A percentile compares a stretch with the other conserved stretches of the same genome.
phyloP scores from a whole-genome alignment of 441 rosid species.

The Brassica hybrid region DNA sequence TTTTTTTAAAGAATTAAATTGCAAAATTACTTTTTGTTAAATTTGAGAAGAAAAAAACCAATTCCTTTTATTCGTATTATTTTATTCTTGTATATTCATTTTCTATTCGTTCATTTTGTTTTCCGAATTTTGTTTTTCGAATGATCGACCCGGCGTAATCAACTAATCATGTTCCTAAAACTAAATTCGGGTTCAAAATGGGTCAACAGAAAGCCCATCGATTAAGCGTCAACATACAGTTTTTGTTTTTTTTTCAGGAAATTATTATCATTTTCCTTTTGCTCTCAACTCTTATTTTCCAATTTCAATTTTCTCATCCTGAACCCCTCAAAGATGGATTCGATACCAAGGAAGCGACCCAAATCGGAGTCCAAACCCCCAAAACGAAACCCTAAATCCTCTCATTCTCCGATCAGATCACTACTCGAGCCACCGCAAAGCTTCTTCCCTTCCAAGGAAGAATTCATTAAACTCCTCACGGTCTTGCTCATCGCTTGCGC shows the following conservation, averaged over 20 bases:
- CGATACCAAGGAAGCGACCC: slow-evolving; percentile 52
- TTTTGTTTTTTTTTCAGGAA: too few species aligned
- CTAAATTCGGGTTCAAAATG: too few species aligned
- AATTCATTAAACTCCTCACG: slow-evolving; percentile 53
- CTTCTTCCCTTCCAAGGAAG: slow-evolving; percentile 73
- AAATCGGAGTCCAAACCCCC: slow-evolving; percentile 45
- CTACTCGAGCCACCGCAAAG: slow-evolving; percentile 64
- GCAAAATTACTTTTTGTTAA: too few species aligned
- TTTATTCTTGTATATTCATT: too few species aligned
- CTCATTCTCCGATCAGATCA: slow-evolving; percentile 42
- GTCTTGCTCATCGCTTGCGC: slow-evolving; percentile 67
- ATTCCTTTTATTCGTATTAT: too few species aligned
- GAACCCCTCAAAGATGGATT: slow-evolving; percentile 56
- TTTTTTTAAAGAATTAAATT: too few species aligned
- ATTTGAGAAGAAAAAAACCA: too few species aligned
- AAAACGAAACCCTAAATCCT: slow-evolving; percentile 37
- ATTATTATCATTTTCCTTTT: neutral
- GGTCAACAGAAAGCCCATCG: slow-evolving; percentile 21
- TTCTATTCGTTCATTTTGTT: too few species aligned
- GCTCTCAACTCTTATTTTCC: neutral
- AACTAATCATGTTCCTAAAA: too few species aligned
- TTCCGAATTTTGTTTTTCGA: too few species aligned
- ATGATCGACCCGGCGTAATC: too few species aligned
- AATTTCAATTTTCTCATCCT: neutral
- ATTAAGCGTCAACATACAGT: neutral